Conservation (phyloP, 768 basidiomycete species). For the Trametopsis cervina region DNA sequence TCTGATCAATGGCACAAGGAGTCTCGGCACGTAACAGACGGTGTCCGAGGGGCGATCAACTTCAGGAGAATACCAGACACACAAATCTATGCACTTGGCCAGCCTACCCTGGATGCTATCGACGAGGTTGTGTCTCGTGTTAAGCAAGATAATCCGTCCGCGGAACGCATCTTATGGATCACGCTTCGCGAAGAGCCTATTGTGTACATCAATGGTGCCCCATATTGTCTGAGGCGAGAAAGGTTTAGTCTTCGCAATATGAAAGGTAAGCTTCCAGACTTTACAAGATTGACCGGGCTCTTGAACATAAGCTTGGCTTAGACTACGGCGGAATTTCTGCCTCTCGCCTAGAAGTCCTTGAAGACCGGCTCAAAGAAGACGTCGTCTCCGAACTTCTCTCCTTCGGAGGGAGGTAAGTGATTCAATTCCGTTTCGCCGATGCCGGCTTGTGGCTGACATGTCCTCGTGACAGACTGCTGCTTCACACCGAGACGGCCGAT, state of each 20-base stretch:
- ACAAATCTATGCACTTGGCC: constrained; percentile 87
- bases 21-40: constrained; percentile 55
- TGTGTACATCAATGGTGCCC: constrained; percentile 87
- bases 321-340: constrained; percentile 96
- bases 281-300: too few species aligned
- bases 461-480: constrained; percentile 61
- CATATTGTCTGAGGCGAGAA: constrained; percentile 85
- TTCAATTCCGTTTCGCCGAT: neutral
- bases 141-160: constrained; percentile 49
- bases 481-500: constrained; percentile 85
- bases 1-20: constrained; percentile 88
- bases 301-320: too few species aligned
- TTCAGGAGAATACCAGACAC: constrained; percentile 80
- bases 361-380: constrained; percentile 85
- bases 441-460: neutral
- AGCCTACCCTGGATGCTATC: constrained; percentile 86
- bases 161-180: constrained; percentile 76
- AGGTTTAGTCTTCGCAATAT: constrained; percentile 87
- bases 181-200: constrained; percentile 91
- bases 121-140: constrained; percentile 68
- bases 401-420: constrained; percentile 72
- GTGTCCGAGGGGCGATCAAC: constrained; percentile 89
- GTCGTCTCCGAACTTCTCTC: constrained; percentile 74
- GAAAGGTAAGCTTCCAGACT: constrained; percentile 82
- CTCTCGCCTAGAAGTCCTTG: constrained; percentile 80